Conservation (phyloP, 768 basidiomycete genomes). For the Termitomyces sp. region DNA sequence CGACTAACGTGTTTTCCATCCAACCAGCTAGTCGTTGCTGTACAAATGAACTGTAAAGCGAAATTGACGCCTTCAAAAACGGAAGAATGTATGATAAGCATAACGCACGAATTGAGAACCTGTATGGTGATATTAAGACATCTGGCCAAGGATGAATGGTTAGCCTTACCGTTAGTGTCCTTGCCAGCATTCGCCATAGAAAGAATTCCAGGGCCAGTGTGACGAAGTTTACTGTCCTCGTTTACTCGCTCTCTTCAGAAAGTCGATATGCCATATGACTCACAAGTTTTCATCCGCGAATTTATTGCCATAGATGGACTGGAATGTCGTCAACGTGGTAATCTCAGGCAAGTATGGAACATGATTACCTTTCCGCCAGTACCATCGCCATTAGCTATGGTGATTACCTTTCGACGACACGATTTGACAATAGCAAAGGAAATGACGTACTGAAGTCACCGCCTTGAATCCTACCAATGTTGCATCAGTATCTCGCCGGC, state of each 20-base stretch:
- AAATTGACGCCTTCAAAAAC: neutral
- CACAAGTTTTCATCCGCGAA: constrained; percentile 98
- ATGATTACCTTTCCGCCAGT: constrained; percentile 78
- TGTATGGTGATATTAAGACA: constrained; percentile 18
- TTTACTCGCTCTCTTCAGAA: neutral
- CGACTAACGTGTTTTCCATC: constrained; percentile 77
- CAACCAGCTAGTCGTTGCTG: constrained; percentile 81
- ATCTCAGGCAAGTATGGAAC: neutral
- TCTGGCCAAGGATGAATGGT: constrained; percentile 1
- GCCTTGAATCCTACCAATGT: constrained; percentile 76
- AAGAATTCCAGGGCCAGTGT: constrained; percentile 80
- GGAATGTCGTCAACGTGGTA: neutral
- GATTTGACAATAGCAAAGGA: neutral
- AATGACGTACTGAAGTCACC: constrained; percentile 87
- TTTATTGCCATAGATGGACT: constrained; percentile 87
- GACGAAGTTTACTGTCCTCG: constrained; percentile 79
- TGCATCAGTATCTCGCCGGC: neutral
- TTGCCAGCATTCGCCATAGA: constrained; percentile 95
- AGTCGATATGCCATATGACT: constrained; percentile 17
- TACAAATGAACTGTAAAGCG: constrained; percentile 80
- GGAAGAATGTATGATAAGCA: neutral
- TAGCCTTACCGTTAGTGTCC: constrained; percentile 77
- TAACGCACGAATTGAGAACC: constrained; percentile 83
- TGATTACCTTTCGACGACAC: constrained; percentile 12
- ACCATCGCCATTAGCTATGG: constrained; percentile 72